Evolutionary conservation across 345 rosid species (phyloP), one percentile per base, ranked within the genome.

Genomic region (Gossypium thurberi): DNA sequence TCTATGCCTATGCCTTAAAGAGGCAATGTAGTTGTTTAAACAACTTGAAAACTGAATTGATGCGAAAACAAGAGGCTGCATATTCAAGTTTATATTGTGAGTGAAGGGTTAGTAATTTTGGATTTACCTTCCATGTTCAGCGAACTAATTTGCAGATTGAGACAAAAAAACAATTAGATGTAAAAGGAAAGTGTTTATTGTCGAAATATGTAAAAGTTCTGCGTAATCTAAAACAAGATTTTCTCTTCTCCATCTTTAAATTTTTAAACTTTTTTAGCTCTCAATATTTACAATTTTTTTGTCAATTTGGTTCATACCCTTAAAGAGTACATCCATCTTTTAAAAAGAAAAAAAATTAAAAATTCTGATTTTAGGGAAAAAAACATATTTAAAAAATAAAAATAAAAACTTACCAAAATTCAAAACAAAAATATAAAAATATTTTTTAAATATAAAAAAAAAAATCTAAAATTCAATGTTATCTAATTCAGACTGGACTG

Each of bases 171-270:
- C 5, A 28, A 28, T 0, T 10, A 55, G 14, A 21, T 52, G 21
- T 12, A 23, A 21, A 71, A 13, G 47, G 7, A 66, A 57, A 66
- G 40, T 50, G 15, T 17, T 40, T 8, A 20, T 20, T 28, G 53
- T 23, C 10, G 52, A 25, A 40, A 55, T 58, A 25, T 15, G 26
- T 2, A 21, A 1, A 20, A 10, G 6, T 20, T 10, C 0, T 64
- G 8, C 51, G 43, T 4, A 28, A 73, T 61, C 74, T 73, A 20
- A 6, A 67, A 48, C 14, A 33, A 42, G 48, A 72, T 72, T 77
- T 68, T 66, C 46, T 48, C 43, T 65, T 20, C 26, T 25, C 0
- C 57, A 0, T 57, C 12, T 33, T 33, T 0, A 33, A 33, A 0
- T 33, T 33, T 4, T 33, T 4, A 33, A 33, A 33, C 6, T 4